phyloP scores from a whole-genome alignment of 768 basidiomycete genomes.

The Termitomyces eurrhizus region DNA sequence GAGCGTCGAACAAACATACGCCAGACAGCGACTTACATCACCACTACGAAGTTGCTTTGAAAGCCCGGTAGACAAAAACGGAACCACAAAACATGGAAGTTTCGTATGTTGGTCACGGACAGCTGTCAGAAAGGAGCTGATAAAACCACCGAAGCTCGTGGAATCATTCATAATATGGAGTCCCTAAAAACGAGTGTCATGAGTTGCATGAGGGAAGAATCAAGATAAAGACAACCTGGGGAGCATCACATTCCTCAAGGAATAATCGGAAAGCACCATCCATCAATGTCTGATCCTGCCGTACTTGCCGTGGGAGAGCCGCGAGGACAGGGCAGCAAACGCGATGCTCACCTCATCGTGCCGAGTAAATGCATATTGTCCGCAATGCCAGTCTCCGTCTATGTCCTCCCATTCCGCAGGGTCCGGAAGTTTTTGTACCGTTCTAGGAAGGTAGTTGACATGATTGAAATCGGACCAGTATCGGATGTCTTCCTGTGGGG shows the following conservation, averaged over 20 bases:
- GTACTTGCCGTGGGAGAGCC: not conserved
- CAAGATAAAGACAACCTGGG: conserved; percentile 50
- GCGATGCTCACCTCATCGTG: conserved; percentile 46
- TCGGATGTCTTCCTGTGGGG: conserved; percentile 30
- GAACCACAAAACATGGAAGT: conserved; percentile 51
- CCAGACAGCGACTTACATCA: conserved; percentile 36
- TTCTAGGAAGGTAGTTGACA: conserved; percentile 60
- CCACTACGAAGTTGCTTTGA: conserved; percentile 25
- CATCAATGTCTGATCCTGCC: conserved; percentile 61
- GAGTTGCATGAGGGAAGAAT: not conserved
- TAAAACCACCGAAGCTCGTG: conserved; percentile 62
- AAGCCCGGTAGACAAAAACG: conserved; percentile 46
- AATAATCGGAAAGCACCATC: conserved; percentile 64
- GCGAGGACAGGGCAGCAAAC: not conserved
- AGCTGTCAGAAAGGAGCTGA: conserved; percentile 49
- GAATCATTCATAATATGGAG: conserved; percentile 65
- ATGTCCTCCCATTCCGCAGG: conserved; percentile 47
- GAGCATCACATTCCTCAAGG: conserved; percentile 71
- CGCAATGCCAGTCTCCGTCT: conserved; percentile 54
- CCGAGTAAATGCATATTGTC: conserved; percentile 46
- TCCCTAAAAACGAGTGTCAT: conserved; percentile 40
- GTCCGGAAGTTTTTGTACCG: conserved; percentile 62
- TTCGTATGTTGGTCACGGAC: conserved; percentile 70
- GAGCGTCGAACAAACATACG: conserved; percentile 5
- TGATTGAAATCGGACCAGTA: conserved; percentile 73